phyloP scores from a whole-genome alignment of 106 monocot species.

The Amphibolis antarctica region DNA sequence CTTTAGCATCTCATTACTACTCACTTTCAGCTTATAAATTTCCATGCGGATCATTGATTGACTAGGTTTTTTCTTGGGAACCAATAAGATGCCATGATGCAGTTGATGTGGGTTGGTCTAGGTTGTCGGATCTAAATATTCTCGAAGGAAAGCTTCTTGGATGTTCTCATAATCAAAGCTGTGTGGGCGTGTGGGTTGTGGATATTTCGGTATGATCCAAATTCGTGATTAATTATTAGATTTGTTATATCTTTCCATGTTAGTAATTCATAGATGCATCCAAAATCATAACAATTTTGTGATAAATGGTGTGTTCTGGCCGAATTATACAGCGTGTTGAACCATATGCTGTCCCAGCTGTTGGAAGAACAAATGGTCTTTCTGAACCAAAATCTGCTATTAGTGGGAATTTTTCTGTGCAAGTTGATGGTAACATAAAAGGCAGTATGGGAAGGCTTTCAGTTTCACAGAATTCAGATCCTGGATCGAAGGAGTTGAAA shows the following conservation, averaged over 20 bases:
- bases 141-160: conserved; percentile 98
- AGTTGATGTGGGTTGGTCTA: conserved; percentile 98
- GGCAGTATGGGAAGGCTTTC: conserved; percentile 63
- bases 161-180: conserved; percentile 98
- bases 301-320: not conserved
- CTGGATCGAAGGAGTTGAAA: conserved; percentile 58
- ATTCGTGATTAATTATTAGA: conserved; percentile 6
- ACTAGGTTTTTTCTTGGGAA: conserved; percentile 90
- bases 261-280: not conserved
- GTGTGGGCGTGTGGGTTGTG: conserved; percentile 98
- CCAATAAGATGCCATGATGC: conserved; percentile 85
- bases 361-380: conserved; percentile 42
- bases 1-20: not conserved
- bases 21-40: not conserved
- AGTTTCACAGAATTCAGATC: conserved; percentile 59
- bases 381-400: conserved; percentile 46
- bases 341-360: conserved; percentile 47
- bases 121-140: conserved; percentile 78
- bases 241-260: not conserved
- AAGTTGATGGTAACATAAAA: conserved; percentile 51
- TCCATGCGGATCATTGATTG: conserved; percentile 1
- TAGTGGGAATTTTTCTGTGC: conserved; percentile 27
- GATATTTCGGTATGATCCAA: conserved; percentile 67
- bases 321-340: conserved; percentile 49
- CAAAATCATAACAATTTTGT: conserved; percentile 1